A percentile compares a stretch with the other conserved stretches of the same genome.
phyloP scores from a whole-genome alignment of 805 yeast genomes.

The Barnettozyma sp. region DNA sequence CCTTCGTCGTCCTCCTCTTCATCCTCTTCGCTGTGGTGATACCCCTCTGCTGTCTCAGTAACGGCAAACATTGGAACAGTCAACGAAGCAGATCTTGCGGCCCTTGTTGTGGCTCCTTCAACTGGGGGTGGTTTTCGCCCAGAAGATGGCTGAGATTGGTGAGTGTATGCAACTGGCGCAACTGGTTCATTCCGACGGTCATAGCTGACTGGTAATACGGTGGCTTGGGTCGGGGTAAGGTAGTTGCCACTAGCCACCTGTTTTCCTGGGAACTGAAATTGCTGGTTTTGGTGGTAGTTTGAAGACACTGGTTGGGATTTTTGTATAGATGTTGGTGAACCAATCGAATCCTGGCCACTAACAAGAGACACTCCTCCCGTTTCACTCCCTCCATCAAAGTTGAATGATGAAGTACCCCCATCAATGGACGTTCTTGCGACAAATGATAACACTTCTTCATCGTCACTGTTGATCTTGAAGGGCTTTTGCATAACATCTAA shows the following conservation, averaged over 20 bases:
- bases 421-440: constrained; percentile 30
- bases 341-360: neutral
- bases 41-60: constrained; percentile 3
- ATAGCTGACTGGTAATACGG: constrained; percentile 19
- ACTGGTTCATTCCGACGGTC: constrained; percentile 35
- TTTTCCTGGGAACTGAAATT: constrained; percentile 2
- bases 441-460: constrained; percentile 27
- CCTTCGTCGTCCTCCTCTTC: neutral
- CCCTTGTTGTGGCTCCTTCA: constrained; percentile 27
- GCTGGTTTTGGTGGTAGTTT: constrained; percentile 10
- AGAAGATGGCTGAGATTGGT: constrained; percentile 8
- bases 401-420: constrained; percentile 19
- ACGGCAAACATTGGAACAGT: constrained; percentile 16
- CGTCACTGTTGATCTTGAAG: constrained; percentile 4
- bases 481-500: constrained; percentile 9
- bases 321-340: neutral
- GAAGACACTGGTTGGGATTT: neutral
- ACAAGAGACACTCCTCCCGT: neutral
- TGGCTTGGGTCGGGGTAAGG: constrained; percentile 3
- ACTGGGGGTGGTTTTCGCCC: constrained; percentile 35
- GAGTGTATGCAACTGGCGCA: constrained; percentile 25
- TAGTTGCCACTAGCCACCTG: constrained; percentile 5
- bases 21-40: neutral
- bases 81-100: constrained; percentile 31
- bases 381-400: constrained; percentile 14